Base-by-base conservation (phyloP, 352 stramenopile genomes). In the Phytophthora nicotianae region DNA sequence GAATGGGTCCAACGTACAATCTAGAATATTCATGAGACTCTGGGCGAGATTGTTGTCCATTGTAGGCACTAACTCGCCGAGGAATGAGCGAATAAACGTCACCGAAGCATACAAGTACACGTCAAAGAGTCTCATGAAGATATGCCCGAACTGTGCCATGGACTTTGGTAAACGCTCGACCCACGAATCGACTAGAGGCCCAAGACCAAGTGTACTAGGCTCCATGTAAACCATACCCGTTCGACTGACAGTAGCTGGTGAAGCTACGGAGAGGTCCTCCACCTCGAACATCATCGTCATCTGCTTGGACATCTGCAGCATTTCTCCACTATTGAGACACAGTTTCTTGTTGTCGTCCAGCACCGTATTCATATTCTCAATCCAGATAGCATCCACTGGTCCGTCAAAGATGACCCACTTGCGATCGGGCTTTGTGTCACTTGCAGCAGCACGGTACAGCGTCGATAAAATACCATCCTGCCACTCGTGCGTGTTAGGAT, bases 271-370 rank as follows among this genome's bases (percentile, higher is more conserved):
- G 1, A 98, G 73, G 54, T 98, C 95, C 65, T 98, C 93, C n/a
- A 97, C 90, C 68, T 98, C 95, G 52, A 98, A 98, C 91, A 98
- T 98, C 95, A 98, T 98, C 6, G 92, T 97, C 95, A 98, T 98
- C 37, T 97, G 79, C 38, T 91, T 83, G 3, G 88, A 96, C 94
- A 98, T 98, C 58, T 97, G 93, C 38, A 98, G 75, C 69, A 97
- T 97, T 73, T 98, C 94, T 4, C 95, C 95, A 52, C 81, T 97
- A 47, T 97, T 97, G 3, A 98, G 70, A 52, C 92, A 98, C 0
- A 98, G 70, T 60, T 98, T 97, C 69, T 98, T 98, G 79, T 98
- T 98, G 62, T 98, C 93, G 50, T 98, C 94, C 14, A 98, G 81
- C 38, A 98, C 94, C 0, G 94, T 98, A 75, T 98, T 98, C 94